Evolutionary conservation across 345 rosid genomes (phyloP).

Genomic region (Ceriops zippeliana): DNA sequence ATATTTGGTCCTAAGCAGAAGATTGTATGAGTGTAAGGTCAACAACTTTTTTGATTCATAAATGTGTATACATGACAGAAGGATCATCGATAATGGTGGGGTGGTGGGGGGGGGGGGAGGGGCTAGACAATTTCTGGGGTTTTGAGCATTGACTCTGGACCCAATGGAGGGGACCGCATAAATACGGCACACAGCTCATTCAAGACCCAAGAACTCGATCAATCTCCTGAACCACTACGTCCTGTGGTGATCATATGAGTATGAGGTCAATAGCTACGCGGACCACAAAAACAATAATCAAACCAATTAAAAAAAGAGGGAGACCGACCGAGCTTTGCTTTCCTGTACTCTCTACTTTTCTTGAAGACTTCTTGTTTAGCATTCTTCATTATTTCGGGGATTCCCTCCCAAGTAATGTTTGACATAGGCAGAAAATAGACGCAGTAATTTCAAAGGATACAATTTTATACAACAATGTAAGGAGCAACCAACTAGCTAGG

Average conservation of each 20-base stretch:
- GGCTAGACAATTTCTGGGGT: neutral
- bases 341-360: neutral
- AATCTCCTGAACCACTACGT: no score
- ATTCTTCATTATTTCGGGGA: neutral
- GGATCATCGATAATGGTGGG: neutral
- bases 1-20: neutral
- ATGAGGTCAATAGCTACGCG: neutral
- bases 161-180: neutral
- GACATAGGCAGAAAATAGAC: no score
- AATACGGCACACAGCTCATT: no score
- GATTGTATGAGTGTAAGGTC: neutral
- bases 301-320: neutral
- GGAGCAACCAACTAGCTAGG: no score
- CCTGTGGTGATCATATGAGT: neutral
- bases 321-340: neutral
- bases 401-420: neutral
- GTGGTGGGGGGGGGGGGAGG: no score
- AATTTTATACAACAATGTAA: no score
- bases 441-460: no score
- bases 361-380: neutral
- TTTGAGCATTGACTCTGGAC: neutral
- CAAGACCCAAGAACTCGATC: no score
- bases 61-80: neutral
- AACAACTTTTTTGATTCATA: constrained; percentile 5
- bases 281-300: neutral